These are phyloP conservation scores for Lichtheimia ornata DNA, from an alignment of 371 early-diverging fungal species.

Conservation along the genomic window DNA sequence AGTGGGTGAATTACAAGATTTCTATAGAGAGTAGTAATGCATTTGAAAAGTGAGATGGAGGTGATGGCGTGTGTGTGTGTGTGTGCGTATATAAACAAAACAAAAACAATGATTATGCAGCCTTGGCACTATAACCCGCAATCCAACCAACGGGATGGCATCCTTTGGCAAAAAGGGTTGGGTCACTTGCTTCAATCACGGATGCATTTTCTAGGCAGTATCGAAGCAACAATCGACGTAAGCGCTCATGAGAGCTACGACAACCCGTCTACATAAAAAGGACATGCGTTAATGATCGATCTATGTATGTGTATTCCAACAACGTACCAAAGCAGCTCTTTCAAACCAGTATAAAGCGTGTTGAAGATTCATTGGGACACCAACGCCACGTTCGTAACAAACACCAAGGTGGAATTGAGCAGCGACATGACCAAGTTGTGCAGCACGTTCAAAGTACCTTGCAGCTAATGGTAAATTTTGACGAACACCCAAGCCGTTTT, in stretches of 20 bases:
- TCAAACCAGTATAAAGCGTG: conserved; percentile 72
- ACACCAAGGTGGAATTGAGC: conserved; percentile 68
- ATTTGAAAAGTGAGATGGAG: too few relatives aligned
- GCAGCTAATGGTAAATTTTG: conserved; percentile 61
- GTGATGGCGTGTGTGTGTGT: too few relatives aligned
- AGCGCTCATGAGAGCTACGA: conserved; percentile 56
- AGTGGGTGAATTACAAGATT: too few relatives aligned
- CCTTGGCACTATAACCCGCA: conserved; percentile 21
- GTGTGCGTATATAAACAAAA: too few relatives aligned
- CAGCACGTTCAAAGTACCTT: conserved; percentile 60
- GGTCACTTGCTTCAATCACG: conserved; percentile 2
- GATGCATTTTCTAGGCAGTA: conserved; percentile 49
- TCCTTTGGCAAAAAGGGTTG: conserved; percentile 3
- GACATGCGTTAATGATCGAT: not conserved
- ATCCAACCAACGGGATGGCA: conserved; percentile 14
- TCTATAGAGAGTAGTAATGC: too few relatives aligned
- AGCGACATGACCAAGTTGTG: conserved; percentile 64
- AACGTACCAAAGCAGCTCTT: conserved; percentile 61
- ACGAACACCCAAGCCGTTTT: conserved; percentile 73
- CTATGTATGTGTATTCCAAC: not conserved
- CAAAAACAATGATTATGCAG: conserved; percentile 9
- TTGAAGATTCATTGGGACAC: conserved; percentile 58
- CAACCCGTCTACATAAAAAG: conserved; percentile 39
- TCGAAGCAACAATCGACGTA: conserved; percentile 53
- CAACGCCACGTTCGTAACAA: conserved; percentile 71